Evolutionary conservation across 1,284 basidiomycete species (phyloP).

Genomic region (Bjerkandera adusta): DNA sequence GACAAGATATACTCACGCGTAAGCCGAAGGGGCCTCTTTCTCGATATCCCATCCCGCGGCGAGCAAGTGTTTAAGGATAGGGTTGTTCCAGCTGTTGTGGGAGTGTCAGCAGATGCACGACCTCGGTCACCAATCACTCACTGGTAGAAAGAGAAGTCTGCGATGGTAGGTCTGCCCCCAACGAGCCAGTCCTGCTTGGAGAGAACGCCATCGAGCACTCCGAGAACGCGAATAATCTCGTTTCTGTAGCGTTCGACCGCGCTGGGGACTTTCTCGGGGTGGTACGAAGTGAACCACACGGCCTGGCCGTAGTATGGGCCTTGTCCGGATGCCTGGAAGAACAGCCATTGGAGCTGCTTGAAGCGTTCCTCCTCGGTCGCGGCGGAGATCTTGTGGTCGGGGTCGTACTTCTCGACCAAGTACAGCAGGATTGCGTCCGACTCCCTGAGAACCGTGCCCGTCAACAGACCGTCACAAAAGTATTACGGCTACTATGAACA

Average conservation of each 20-base stretch:
- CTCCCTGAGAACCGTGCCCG: slow-evolving; percentile 24
- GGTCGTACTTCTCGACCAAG: slow-evolving; percentile 33
- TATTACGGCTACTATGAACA: not conserved
- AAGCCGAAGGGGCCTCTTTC: slow-evolving; percentile 3
- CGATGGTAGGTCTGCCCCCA: slow-evolving; percentile 20
- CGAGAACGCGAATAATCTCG: slow-evolving; percentile 30
- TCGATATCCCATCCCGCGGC: not conserved
- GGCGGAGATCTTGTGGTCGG: slow-evolving; percentile 29
- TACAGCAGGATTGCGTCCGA: slow-evolving; percentile 33
- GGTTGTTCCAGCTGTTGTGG: slow-evolving; percentile 8
- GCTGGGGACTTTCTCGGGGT: slow-evolving; percentile 25
- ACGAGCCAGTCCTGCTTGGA: slow-evolving; percentile 23
- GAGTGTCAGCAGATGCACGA: not conserved
- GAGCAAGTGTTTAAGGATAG: not conserved
- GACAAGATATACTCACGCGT: slow-evolving; percentile 4
- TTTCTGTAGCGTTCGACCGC: slow-evolving; percentile 30
- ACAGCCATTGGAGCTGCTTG: slow-evolving; percentile 25
- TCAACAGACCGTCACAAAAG: not conserved
- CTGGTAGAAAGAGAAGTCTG: slow-evolving; percentile 20
- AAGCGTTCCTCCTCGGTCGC: slow-evolving; percentile 20
- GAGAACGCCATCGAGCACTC: slow-evolving; percentile 30
- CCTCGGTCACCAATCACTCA: slow-evolving; percentile 5
- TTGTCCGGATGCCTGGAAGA: slow-evolving; percentile 31
- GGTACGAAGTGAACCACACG: slow-evolving; percentile 24
- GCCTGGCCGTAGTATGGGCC: slow-evolving; percentile 24